A percentile compares a stretch with the other conserved stretches of the same genome.
phyloP scores from a whole-genome alignment of 768 basidiomycete genomes.

The Boletus reticuloceps region DNA sequence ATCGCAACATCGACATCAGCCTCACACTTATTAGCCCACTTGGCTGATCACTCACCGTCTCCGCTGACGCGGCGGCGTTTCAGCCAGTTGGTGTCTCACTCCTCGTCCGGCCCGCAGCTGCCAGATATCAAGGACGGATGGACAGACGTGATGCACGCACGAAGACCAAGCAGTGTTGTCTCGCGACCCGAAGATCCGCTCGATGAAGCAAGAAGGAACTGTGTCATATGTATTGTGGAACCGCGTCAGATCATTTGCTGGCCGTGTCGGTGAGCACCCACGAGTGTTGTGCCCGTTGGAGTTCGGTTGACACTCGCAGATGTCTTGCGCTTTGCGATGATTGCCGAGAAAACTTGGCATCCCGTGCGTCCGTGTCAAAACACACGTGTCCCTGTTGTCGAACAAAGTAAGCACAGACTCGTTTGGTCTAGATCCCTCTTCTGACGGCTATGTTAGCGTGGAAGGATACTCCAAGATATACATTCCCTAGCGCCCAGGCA shows the following conservation, averaged over 20 bases:
- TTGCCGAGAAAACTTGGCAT: slow-evolving; percentile 51
- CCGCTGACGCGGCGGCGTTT: slow-evolving; percentile 52
- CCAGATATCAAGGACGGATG: slow-evolving; percentile 23
- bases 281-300: background rate
- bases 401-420: slow-evolving; percentile 34
- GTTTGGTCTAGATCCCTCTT: background rate
- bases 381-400: slow-evolving; percentile 55
- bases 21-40: slow-evolving; percentile 54
- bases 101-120: slow-evolving; percentile 7
- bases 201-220: slow-evolving; percentile 38
- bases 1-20: slow-evolving; percentile 34
- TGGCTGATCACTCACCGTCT: slow-evolving; percentile 41
- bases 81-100: slow-evolving; percentile 31
- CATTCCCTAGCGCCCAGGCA: slow-evolving; percentile 24
- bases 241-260: slow-evolving; percentile 74
- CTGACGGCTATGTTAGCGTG: slow-evolving; percentile 22
- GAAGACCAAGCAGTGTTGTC: slow-evolving; percentile 12
- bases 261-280: slow-evolving; percentile 69
- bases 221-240: slow-evolving; percentile 73
- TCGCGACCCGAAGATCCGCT: slow-evolving; percentile 26
- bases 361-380: slow-evolving; percentile 46
- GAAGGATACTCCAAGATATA: slow-evolving; percentile 36
- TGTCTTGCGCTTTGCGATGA: slow-evolving; percentile 54
- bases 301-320: slow-evolving; percentile 23
- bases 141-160: slow-evolving; percentile 30